Conservation (phyloP, 257 asterid genomes). For the Capsicum chinense region DNA sequence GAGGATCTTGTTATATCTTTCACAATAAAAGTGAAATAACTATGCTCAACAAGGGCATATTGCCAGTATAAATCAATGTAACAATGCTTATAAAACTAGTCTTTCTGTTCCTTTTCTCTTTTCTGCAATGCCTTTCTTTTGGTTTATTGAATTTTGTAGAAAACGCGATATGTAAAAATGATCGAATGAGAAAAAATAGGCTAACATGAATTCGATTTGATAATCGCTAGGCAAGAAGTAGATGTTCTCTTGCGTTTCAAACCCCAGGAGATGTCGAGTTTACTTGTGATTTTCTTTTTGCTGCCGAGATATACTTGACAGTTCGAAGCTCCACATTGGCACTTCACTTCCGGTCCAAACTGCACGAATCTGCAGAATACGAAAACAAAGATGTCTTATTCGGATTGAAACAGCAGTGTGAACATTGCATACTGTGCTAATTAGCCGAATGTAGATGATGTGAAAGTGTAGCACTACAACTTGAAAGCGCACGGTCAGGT, state of each 20-base stretch:
- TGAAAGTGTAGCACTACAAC: no score
- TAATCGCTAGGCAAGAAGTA: conserved; percentile 40
- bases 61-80: conserved; percentile 2
- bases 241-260: conserved; percentile 69
- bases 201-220: conserved; percentile 32
- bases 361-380: conserved; percentile 67
- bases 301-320: conserved; percentile 84
- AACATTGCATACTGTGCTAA: no score
- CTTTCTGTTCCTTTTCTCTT: background rate
- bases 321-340: conserved; percentile 80
- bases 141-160: background rate
- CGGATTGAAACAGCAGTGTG: no score
- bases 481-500: no score
- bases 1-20: background rate
- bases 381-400: background rate
- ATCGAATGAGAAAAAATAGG: conserved; percentile 29
- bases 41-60: background rate
- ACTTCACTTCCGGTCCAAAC: conserved; percentile 82
- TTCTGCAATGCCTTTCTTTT: background rate
- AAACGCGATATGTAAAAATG: conserved; percentile 38
- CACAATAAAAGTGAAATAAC: conserved; percentile 1
- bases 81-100: background rate
- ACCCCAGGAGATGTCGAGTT: conserved; percentile 63
- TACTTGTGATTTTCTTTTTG: conserved; percentile 53
- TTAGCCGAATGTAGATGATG: no score